phyloP scores from a whole-genome alignment of 2,329 filamentous ascomycete species.

The Dichotomopilus funicola region DNA sequence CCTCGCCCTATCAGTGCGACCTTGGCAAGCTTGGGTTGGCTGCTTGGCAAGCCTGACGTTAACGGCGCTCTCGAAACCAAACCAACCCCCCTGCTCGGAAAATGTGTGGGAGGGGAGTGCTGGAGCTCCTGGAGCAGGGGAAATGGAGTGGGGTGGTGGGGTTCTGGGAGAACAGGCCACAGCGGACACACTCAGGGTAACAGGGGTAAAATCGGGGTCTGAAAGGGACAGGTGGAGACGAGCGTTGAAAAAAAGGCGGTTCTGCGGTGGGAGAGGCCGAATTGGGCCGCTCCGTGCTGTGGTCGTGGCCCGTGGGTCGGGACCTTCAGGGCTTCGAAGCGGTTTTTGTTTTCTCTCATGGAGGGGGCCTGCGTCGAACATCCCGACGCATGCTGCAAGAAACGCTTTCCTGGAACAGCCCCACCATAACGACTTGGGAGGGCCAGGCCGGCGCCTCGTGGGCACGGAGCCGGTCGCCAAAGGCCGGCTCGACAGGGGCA shows the following conservation, averaged over 20 bases:
- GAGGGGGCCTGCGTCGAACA: no score
- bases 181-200: no score
- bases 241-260: neutral
- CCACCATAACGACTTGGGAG: slow-evolving; percentile 26
- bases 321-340: no score
- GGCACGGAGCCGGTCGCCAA: no score
- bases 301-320: no score
- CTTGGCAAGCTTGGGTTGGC: neutral
- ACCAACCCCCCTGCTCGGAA: slow-evolving; percentile 16
- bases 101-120: slow-evolving; percentile 7
- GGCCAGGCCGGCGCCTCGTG: slow-evolving; percentile 30
- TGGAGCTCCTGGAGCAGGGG: slow-evolving; percentile 9
- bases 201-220: no score
- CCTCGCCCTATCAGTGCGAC: slow-evolving; percentile 14
- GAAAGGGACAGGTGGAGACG: neutral
- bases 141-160: slow-evolving; percentile 14
- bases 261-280: no score
- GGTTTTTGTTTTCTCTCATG: no score
- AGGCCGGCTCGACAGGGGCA: neutral
- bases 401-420: no score
- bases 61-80: slow-evolving; percentile 17
- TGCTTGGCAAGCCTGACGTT: no score
- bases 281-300: no score
- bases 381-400: no score
- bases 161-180: neutral